These are phyloP conservation scores for Arthrinium puccinioides DNA, from an alignment of 2,329 filamentous ascomycete species.

Conservation along the genomic window DNA sequence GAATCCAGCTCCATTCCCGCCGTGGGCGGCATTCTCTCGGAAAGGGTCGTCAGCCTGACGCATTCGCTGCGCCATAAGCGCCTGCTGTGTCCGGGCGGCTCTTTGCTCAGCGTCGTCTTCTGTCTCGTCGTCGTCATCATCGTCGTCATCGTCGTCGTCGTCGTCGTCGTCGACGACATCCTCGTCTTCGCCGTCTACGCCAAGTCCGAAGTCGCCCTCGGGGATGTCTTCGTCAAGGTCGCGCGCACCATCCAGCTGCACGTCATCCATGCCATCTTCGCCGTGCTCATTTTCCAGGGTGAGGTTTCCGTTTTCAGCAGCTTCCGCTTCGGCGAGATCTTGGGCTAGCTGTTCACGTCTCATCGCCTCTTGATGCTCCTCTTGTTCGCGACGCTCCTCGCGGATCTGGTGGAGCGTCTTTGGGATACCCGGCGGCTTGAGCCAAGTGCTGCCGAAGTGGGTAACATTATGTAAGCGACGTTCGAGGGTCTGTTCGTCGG, in stretches of 20 bases:
- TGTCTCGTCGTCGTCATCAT: slow-evolving; percentile 24
- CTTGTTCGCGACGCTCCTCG: slow-evolving; percentile 81
- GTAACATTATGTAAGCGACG: slow-evolving; percentile 74
- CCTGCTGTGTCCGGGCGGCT: slow-evolving; percentile 30
- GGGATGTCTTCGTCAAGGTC: slow-evolving; percentile 72
- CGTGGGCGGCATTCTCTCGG: slow-evolving; percentile 48
- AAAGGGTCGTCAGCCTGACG: slow-evolving; percentile 55
- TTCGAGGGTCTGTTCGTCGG: slow-evolving; percentile 71
- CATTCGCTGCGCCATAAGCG: slow-evolving; percentile 42
- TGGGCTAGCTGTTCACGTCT: slow-evolving; percentile 63
- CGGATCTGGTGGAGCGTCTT: slow-evolving; percentile 88
- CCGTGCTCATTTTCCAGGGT: slow-evolving; percentile 16
- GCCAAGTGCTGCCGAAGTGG: slow-evolving; percentile 84
- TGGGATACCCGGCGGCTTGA: slow-evolving; percentile 76
- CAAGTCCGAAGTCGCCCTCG: slow-evolving; percentile 48
- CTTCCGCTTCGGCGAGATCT: slow-evolving; percentile 66
- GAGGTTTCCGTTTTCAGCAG: slow-evolving; percentile 18
- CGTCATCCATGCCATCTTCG: slow-evolving; percentile 43
- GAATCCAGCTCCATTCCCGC: slow-evolving; percentile 39
- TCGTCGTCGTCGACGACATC: slow-evolving; percentile 27
- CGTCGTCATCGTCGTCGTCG: slow-evolving; percentile 29
- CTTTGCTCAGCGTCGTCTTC: slow-evolving; percentile 20
- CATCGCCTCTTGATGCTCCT: slow-evolving; percentile 74
- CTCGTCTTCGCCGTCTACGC: slow-evolving; percentile 32
- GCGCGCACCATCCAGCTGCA: slow-evolving; percentile 45